Evolutionary conservation across 768 basidiomycete species (phyloP).

Genomic region (Mycena floridula): DNA sequence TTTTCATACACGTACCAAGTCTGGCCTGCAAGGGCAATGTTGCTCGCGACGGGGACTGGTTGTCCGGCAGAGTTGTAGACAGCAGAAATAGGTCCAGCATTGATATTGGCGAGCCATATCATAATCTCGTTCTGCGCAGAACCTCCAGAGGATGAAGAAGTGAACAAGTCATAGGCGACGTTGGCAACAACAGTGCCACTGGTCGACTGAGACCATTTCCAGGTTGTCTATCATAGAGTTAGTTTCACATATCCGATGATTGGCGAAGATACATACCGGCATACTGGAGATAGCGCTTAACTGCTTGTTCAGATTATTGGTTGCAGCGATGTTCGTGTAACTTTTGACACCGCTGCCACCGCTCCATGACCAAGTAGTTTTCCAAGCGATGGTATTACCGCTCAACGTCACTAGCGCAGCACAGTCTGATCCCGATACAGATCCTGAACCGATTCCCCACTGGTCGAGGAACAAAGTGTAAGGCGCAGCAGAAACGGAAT

Average conservation of each 20-base stretch:
- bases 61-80: slow-evolving; percentile 38
- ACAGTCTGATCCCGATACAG: slow-evolving; percentile 34
- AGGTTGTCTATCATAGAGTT: slow-evolving; percentile 31
- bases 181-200: slow-evolving; percentile 41
- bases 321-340: slow-evolving; percentile 51
- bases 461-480: slow-evolving; percentile 49
- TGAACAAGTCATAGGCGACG: slow-evolving; percentile 63
- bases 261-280: slow-evolving; percentile 31
- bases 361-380: slow-evolving; percentile 33
- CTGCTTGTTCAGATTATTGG: slow-evolving; percentile 43
- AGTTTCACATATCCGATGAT: not conserved
- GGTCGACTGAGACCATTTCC: slow-evolving; percentile 48
- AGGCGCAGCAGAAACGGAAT: slow-evolving; percentile 32
- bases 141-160: slow-evolving; percentile 43
- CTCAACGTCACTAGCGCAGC: slow-evolving; percentile 25
- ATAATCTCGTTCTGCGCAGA: slow-evolving; percentile 47
- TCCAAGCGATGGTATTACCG: slow-evolving; percentile 29
- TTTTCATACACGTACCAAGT: slow-evolving; percentile 32
- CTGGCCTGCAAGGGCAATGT: slow-evolving; percentile 40
- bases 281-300: slow-evolving; percentile 50
- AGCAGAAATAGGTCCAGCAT: slow-evolving; percentile 52
- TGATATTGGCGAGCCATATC: slow-evolving; percentile 59
- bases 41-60: slow-evolving; percentile 38
- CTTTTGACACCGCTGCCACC: slow-evolving; percentile 54
- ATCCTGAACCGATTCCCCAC: slow-evolving; percentile 33